Evolutionary conservation across 2,329 filamentous ascomycete species (phyloP), one percentile per base, ranked within the genome.

Genomic region (Periglandula ipomoeae): DNA sequence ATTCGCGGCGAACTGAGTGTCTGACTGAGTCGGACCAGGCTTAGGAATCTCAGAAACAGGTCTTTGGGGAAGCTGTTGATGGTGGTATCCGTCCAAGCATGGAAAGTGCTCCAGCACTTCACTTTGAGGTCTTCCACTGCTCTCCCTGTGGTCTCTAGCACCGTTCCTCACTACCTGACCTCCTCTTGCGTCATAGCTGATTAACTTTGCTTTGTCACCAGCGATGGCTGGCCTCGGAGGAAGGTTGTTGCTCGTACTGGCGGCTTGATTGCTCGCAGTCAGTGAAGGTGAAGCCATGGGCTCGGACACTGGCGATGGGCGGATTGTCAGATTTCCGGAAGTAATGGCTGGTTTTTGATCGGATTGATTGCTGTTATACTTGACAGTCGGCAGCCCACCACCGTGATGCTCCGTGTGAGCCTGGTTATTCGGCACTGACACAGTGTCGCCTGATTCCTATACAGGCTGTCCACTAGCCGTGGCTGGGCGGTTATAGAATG

Each of bases 381-480:
- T 20, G 8, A 13, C 10, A 7, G 13, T 40, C 23, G 17, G 38
- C 6, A 9, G 9, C 3, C 15, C 19, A 19, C 38, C 38, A 22
- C 30, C 30, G 15, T 47, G 3, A 11, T 30, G 24, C 19, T 22
- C 38, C 19, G n/a, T 22, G 11, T 8, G 23, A 22, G 19, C 38
- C n/a, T 22, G 23, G 5, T 17, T 32, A 51, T 41, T 10, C 15
- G 9, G 11, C 40, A 26, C n/a, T 30, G 27, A 34, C 34, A 40
- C 46, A 49, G 44, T 42, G 40, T 43, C 24, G 39, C 39, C 56
- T 53, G 53, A 20, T 22, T 52, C 41, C 53, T 55, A 55, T 17
- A 46, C 56, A 58, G 53, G 45, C 46, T 51, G 52, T 38, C 15
- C 47, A 40, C 50, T 46, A 17, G 38, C 39, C 32, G 48, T 39